Conservation (phyloP, 1,284 basidiomycete species). For the Pterulicium gracile region DNA sequence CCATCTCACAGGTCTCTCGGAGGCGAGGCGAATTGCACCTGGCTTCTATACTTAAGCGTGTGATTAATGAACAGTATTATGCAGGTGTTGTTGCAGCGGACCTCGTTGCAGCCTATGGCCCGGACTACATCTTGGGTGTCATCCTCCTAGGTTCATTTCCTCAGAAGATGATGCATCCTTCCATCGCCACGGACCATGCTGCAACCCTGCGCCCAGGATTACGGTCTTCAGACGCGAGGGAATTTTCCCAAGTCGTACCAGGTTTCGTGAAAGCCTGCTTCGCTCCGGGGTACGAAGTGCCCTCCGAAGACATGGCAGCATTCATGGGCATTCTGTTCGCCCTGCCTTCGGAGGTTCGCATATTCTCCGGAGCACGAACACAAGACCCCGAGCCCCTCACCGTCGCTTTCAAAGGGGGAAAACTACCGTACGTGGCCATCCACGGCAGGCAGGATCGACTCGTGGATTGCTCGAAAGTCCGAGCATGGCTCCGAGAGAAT, state of each 20-base stretch:
- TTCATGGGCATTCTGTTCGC: not conserved
- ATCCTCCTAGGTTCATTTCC: not conserved
- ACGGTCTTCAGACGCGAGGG: not conserved
- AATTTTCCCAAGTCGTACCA: not conserved
- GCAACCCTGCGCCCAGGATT: not conserved
- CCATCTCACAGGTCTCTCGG: not conserved
- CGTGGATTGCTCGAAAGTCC: not conserved
- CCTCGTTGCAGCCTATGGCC: constrained; percentile 1
- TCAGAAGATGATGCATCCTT: too few species aligned
- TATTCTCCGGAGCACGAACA: not conserved
- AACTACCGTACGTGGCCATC: not conserved
- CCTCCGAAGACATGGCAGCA: not conserved
- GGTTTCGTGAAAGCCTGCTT: not conserved
- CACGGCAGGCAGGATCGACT: not conserved
- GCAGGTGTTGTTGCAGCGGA: not conserved
- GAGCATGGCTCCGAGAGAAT: not conserved
- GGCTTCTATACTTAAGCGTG: not conserved
- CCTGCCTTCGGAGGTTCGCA: not conserved
- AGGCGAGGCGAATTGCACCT: not conserved
- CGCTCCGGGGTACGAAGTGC: not conserved
- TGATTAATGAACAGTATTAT: too few species aligned
- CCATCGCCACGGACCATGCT: not conserved
- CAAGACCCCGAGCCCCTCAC: not conserved
- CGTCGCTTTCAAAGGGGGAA: not conserved
- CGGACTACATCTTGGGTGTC: not conserved